Base-by-base conservation (phyloP, 257 asterid genomes). In the Nemophila menziesii region DNA sequence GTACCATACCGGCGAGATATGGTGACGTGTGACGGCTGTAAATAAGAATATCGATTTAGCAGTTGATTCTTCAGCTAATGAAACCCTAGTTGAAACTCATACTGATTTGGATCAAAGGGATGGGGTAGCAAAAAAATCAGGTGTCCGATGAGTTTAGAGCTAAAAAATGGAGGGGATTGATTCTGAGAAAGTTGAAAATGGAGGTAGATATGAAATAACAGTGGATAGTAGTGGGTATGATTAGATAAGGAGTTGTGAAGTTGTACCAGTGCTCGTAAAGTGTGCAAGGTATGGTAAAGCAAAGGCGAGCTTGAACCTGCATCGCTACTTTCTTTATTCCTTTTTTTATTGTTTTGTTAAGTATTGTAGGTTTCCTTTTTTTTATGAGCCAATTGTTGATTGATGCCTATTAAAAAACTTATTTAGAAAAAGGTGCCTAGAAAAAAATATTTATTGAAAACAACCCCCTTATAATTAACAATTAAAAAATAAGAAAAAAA, bases 71-170 rank as follows among this genome's bases (percentile, higher is more conserved):
- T 56, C 39, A 53, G 67, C 49, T 33, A 49, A 63, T 20, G 50
- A 49, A 65, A 58, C 72, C 73, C 73, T 64, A 16, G 33, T 19
- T 21, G 69, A 20, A 29, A 61, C 48, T 51, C 40, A 49, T 41
- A 44, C 60, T 46, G 60, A 49, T 52, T 54, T 6, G 44, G 16
- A 26, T 20, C 39, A 51, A 49, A 61, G 59, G 23, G 65, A 38
- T 14, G 29, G n/a, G n/a, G 33, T 6, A 24, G n/a, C 44, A n/a
- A 8, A 20, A 3, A 8, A 19, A 19, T 43, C 29, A 26, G 27
- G 43, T 19, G 18, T 4, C 26, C 9, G 54, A 33, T 20, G 48
- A 6, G 18, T 21, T 46, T 34, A 34, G 14, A 5, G 37, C 39
- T 29, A 5, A 26, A 24, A 29, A 11, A 59, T 27, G 39, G 47